A percentile compares a stretch with the other conserved stretches of the same genome.
Conservation (phyloP, 2,329 filamentous ascomycete species). For the Coniochaeta sp. region DNA sequence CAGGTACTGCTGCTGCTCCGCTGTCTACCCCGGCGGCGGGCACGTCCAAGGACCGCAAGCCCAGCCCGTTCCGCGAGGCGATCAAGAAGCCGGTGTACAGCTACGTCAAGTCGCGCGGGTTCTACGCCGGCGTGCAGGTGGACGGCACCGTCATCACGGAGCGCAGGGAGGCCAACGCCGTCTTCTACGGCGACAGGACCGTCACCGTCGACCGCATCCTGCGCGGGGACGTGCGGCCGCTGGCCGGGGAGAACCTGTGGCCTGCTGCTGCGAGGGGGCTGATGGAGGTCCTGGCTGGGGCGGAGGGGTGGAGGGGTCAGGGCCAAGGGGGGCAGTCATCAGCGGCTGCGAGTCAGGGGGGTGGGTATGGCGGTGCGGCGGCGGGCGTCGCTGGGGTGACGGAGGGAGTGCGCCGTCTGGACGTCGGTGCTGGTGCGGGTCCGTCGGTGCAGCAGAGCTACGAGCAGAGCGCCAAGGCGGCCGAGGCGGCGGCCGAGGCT, state of each 20-base stretch:
- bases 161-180: slow-evolving; percentile 78
- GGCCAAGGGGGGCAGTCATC: neutral
- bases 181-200: slow-evolving; percentile 64
- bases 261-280: slow-evolving; percentile 22
- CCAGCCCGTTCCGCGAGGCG: slow-evolving; percentile 17
- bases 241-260: slow-evolving; percentile 18
- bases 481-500: slow-evolving; percentile 9
- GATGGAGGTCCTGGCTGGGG: slow-evolving; percentile 25
- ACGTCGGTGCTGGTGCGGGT: slow-evolving; percentile 5
- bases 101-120: slow-evolving; percentile 82
- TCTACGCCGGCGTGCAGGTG: slow-evolving; percentile 80
- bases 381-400: neutral
- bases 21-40: neutral
- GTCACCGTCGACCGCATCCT: slow-evolving; percentile 40
- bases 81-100: slow-evolving; percentile 39
- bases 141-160: slow-evolving; percentile 85
- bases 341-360: too few species aligned
- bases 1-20: neutral
- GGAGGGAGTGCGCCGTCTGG: slow-evolving; percentile 5
- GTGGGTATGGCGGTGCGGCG: neutral
- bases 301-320: slow-evolving; percentile 19
- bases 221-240: slow-evolving; percentile 29
- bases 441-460: neutral
- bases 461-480: slow-evolving; percentile 5
- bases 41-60: slow-evolving; percentile 7